A percentile compares a stretch with the other conserved stretches of the same genome.
These are phyloP conservation scores for Mesembryanthemum crystallinum DNA, from an alignment of 148 eudicot species.

Conservation along the genomic window DNA sequence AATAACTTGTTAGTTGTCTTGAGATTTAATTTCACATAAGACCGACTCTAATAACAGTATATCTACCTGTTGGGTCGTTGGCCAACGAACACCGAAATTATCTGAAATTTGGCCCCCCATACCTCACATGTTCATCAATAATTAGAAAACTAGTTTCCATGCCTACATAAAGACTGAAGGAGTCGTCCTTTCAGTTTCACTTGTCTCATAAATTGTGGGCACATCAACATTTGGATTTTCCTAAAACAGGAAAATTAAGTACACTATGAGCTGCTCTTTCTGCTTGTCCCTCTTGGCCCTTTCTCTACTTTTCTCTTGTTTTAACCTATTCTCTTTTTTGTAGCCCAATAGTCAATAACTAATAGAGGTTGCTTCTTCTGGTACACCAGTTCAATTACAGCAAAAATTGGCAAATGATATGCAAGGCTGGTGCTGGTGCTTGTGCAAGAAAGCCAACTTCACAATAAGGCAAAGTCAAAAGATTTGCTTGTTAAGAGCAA, in stretches of 20 bases:
- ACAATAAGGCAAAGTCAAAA: background rate
- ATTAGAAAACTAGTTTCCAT: background rate
- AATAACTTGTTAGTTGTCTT: background rate
- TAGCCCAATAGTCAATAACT: background rate
- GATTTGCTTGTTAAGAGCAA: background rate
- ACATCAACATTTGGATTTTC: background rate
- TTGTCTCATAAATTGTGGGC: constrained; percentile 7
- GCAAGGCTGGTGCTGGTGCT: background rate
- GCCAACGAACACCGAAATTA: background rate
- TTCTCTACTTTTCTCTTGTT: background rate
- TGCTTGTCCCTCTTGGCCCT: background rate
- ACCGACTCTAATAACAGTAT: background rate
- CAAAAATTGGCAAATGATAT: background rate
- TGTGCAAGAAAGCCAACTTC: background rate
- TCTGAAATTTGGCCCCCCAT: background rate
- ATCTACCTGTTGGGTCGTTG: background rate
- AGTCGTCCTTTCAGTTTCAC: too few species aligned
- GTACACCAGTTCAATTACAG: background rate
- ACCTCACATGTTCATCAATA: background rate
- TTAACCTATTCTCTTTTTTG: background rate
- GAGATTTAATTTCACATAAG: too few species aligned
- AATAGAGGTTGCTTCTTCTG: background rate
- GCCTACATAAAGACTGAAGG: too few species aligned
- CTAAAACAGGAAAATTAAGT: constrained; percentile 4
- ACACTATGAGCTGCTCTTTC: background rate